Base-by-base conservation (phyloP, 2,329 filamentous ascomycete genomes). In the Penicillium decumbens region DNA sequence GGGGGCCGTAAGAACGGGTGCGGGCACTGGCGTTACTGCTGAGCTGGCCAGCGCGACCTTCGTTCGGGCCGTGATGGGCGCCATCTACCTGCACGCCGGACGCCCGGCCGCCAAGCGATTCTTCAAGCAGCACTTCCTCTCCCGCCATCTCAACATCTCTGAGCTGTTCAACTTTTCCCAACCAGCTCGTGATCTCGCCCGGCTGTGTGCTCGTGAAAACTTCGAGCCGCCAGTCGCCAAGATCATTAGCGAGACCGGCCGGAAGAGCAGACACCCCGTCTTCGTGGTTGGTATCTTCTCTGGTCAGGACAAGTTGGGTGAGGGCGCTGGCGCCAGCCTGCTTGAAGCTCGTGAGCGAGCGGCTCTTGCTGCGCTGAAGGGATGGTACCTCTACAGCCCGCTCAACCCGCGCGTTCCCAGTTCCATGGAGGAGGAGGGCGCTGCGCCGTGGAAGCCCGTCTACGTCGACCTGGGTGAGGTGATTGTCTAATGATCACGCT, bases 331-430 rank as follows among this genome's bases (percentile, higher is more conserved):
- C 23, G 76, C 85, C 42, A 91, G 81, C 70, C 75, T 97, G 49
- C 79, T 89, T 58, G 81, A 89, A 62, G 92, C 88, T 28, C 82
- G 89, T 56, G 79, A 81, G 56, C 81, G 88, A 68, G 93, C 93
- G 18, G 83, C 88, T 32, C 91, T 95, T 64, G 85, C 87, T 55
- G 85, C 90, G 15, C 77, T 98, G 65, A 95, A 95, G 78, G 80
- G 85, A 5, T 98, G 93, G 93, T 98, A 98, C 72, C 77, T 98
- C 45, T 98, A 98, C 76, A 91, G 85, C 68, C 92, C 93, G 1
- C 65, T 80, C 59, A 73, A 81, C 56, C 80, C 83, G 43, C 78
- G 79, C 50, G 76, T 89, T 53, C 86, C 86, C 23, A 88, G 85
- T 65, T 83, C 88, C 56, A 85, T 81, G 75, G 77, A 87, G 58